Evolutionary conservation across 345 rosid species (phyloP).

Genomic region (thale cress (Arabidopsis thaliana)): DNA sequence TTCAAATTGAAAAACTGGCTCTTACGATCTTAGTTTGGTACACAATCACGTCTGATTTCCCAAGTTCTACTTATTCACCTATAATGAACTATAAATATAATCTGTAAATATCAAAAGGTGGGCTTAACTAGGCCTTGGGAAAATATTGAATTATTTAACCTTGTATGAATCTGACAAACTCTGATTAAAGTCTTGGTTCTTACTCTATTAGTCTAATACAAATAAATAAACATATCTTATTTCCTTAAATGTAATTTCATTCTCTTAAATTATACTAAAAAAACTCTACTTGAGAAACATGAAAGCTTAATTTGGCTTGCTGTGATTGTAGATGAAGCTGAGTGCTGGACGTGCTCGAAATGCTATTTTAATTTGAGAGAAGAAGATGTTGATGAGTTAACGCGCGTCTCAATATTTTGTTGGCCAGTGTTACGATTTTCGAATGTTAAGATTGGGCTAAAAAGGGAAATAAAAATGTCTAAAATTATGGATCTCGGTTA

Average conservation of each 20-base stretch:
- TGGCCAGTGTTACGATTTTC: too few relatives aligned
- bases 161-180: too few relatives aligned
- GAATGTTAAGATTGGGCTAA: neutral
- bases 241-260: neutral
- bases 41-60: too few relatives aligned
- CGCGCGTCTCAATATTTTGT: too few relatives aligned
- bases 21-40: too few relatives aligned
- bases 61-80: too few relatives aligned
- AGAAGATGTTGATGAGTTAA: too few relatives aligned
- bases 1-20: neutral
- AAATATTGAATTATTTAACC: neutral
- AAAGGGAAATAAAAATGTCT: too few relatives aligned
- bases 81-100: too few relatives aligned
- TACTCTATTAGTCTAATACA: neutral
- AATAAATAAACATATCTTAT: neutral
- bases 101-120: too few relatives aligned
- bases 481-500: neutral
- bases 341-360: too few relatives aligned
- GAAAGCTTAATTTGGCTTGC: neutral
- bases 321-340: neutral
- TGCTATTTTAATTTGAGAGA: too few relatives aligned
- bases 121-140: neutral
- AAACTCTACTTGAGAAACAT: neutral
- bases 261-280: neutral
- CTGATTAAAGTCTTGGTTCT: neutral